Base-by-base conservation (phyloP, 2,329 filamentous ascomycete genomes). In the Myriosclerotinia curreyana region DNA sequence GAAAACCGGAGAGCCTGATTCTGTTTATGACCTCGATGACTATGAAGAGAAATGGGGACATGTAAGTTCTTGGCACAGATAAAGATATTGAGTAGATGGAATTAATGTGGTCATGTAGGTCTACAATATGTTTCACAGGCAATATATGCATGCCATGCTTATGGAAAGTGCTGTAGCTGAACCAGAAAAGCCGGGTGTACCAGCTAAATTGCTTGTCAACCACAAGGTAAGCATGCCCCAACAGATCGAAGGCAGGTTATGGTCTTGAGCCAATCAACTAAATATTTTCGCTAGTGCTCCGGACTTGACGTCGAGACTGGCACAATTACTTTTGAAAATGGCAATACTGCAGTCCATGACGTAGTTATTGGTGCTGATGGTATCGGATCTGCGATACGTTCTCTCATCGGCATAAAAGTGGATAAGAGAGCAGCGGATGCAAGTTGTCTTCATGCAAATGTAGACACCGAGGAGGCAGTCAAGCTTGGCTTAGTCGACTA, bases 81-180 rank as follows among this genome's bases (percentile, higher is more conserved):
- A 22, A 58, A 48, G 1, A 20, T 22, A 12, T 34, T 3, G 25
- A 2, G 15, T 14, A 36, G 20, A 2, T 11, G 9, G 14, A 20
- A 6, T 8, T 58, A 15, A 58, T 48, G 20, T 20, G 28, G 31
- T 36, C 12, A 11, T 2, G 46, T 60, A 69, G 65, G 78, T 83
- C 0, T 87, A 88, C 73, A 84, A 88, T 74, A 88, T 88, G 84
- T 88, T 89, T 68, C 86, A 89, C 69, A 79, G 86, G 0, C 83
- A 86, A 70, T 81, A 87, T 66, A 88, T 89, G 86, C 86, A 89
- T 69, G 71, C 77, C 12, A 87, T 88, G 84, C 73, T 89, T 22
- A 85, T 81, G 76, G 83, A 87, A 12, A 76, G 78, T 60, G 86
- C 85, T 0, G 55, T 84, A 66, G 78, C 79, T 8, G 85, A 86